A percentile compares a stretch with the other conserved stretches of the same genome.
Evolutionary conservation across 768 basidiomycete species (phyloP).

Genomic region (Tulasnella sp.): DNA sequence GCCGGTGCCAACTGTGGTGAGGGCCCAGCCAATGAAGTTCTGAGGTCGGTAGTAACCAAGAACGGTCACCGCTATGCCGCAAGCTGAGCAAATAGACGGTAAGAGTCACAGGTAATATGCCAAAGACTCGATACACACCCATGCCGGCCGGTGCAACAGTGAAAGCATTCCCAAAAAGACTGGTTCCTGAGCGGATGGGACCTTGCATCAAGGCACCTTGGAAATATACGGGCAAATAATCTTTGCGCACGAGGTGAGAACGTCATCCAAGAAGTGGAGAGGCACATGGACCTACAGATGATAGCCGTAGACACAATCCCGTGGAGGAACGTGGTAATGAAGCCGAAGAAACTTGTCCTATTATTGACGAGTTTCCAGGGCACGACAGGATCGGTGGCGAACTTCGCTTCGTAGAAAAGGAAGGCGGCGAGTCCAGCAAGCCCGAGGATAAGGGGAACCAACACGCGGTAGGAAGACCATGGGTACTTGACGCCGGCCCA

Average conservation of each 20-base stretch:
- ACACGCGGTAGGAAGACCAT: slow-evolving; percentile 31
- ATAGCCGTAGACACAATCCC: slow-evolving; percentile 16
- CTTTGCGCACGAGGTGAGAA: no score
- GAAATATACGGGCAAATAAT: slow-evolving; percentile 21
- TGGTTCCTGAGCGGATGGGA: slow-evolving; percentile 12
- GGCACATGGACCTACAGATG: slow-evolving; percentile 15
- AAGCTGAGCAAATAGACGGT: neutral
- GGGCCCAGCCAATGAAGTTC: slow-evolving; percentile 29
- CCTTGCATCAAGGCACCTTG: slow-evolving; percentile 18
- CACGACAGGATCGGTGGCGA: slow-evolving; percentile 29
- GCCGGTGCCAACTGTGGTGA: slow-evolving; percentile 28
- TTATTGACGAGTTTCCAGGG: slow-evolving; percentile 24
- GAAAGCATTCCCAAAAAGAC: slow-evolving; percentile 12
- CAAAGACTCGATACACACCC: neutral
- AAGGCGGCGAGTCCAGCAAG: slow-evolving; percentile 29
- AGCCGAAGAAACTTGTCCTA: slow-evolving; percentile 24
- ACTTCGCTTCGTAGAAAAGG: slow-evolving; percentile 29
- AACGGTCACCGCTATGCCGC: neutral
- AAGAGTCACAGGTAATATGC: neutral
- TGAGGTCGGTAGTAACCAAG: slow-evolving; percentile 29
- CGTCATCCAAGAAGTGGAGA: no score
- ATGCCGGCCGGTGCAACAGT: slow-evolving; percentile 19
- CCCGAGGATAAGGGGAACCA: slow-evolving; percentile 34
- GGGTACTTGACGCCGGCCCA: slow-evolving; percentile 33
- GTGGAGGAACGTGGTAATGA: slow-evolving; percentile 21